A percentile compares a stretch with the other conserved stretches of the same genome.
Evolutionary conservation across 1,139 yeast genomes (phyloP).

Genomic region (Protomyces lactucae-debilis): DNA sequence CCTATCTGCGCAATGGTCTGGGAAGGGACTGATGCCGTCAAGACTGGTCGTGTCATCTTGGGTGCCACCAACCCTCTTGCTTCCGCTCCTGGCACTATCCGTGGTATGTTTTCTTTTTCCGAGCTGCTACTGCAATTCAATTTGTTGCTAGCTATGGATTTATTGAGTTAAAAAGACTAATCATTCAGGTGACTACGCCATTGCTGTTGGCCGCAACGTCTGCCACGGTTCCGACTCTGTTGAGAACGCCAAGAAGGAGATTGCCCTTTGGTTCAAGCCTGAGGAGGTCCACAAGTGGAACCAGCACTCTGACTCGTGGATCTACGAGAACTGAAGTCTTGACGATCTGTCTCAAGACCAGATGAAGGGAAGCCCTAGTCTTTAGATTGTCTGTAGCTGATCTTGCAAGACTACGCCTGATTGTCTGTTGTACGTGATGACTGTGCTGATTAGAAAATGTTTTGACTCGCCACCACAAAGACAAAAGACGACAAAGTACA

Average conservation of each 20-base stretch:
- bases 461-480: background rate
- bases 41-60: conserved; percentile 91
- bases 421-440: background rate
- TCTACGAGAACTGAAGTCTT: background rate
- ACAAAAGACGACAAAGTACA: background rate
- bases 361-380: background rate
- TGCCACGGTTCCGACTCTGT: conserved; percentile 99
- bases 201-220: conserved; percentile 99
- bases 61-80: conserved; percentile 99
- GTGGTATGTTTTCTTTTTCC: conserved; percentile 51
- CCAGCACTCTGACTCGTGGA: conserved; percentile 22
- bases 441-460: background rate
- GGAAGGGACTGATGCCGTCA: conserved; percentile 99
- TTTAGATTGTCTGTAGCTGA: background rate
- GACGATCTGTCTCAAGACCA: background rate
- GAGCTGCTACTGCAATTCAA: too few relatives aligned
- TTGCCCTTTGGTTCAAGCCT: conserved; percentile 94
- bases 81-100: conserved; percentile 98
- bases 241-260: conserved; percentile 95
- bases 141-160: background rate
- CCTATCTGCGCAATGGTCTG: conserved; percentile 99
- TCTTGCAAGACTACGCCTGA: background rate
- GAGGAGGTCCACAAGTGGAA: conserved; percentile 79
- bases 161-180: background rate
- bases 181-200: conserved; percentile 47